These are phyloP conservation scores for Epichloe sibirici DNA, from an alignment of 2,329 filamentous ascomycete genomes.

Conservation along the genomic window DNA sequence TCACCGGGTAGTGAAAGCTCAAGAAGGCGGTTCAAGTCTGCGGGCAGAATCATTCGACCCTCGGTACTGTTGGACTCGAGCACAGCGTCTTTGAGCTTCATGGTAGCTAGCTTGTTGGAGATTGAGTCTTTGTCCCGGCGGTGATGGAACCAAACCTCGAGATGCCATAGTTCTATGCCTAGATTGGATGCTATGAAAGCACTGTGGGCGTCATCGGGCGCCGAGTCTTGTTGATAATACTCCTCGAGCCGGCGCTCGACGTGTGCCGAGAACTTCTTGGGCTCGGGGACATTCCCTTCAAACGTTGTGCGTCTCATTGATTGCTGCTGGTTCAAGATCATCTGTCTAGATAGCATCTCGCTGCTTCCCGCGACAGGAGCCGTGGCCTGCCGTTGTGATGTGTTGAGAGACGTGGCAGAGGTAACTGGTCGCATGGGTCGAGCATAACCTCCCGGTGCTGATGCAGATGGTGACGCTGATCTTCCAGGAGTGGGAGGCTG, in stretches of 20 bases:
- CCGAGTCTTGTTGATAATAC: constrained; percentile 36
- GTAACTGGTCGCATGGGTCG: constrained; percentile 12
- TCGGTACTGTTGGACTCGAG: constrained; percentile 17
- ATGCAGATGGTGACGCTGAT: constrained; percentile 10
- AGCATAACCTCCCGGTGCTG: constrained; percentile 11
- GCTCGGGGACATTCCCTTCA: constrained; percentile 26
- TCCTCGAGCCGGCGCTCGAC: constrained; percentile 39
- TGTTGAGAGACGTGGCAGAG: constrained; percentile 14
- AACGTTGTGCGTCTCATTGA: constrained; percentile 28
- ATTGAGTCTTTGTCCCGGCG: constrained; percentile 37
- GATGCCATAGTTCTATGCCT: constrained; percentile 36
- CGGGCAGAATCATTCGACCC: constrained; percentile 37
- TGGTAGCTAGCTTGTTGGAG: constrained; percentile 30
- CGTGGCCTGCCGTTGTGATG: constrained; percentile 12
- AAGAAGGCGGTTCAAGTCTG: constrained; percentile 36
- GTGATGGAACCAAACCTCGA: constrained; percentile 45
- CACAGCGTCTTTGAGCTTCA: constrained; percentile 27
- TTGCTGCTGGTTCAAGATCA: constrained; percentile 34
- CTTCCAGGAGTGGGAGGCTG: constrained; percentile 13
- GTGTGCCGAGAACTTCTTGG: constrained; percentile 34
- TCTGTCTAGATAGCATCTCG: constrained; percentile 25
- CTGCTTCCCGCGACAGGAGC: constrained; percentile 9
- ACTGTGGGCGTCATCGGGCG: constrained; percentile 36
- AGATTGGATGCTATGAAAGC: constrained; percentile 43
- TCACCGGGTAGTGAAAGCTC: constrained; percentile 36